Percentiles rank a stretch among this genome's conserved stretches.
These are phyloP conservation scores for Globisporangium iwayamae DNA, from an alignment of 352 stramenopile genomes.

Conservation along the genomic window DNA sequence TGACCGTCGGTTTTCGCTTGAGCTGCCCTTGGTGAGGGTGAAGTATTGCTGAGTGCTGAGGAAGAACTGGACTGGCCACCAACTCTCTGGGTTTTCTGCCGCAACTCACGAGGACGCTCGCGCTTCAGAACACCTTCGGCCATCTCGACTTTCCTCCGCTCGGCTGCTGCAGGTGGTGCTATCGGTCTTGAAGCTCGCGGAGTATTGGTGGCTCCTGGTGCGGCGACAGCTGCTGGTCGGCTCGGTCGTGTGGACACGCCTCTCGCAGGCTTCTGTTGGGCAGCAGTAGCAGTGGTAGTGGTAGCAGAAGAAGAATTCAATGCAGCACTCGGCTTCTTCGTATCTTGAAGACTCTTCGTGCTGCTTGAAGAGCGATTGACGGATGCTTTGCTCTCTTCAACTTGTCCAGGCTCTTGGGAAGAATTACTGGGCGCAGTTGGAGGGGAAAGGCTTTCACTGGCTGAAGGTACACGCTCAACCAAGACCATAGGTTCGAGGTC, in stretches of 20 bases:
- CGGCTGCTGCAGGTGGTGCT: neutral
- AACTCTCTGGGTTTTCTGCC: neutral
- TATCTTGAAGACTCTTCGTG: neutral
- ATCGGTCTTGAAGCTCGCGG: neutral
- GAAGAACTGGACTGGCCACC: neutral
- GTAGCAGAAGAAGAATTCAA: neutral
- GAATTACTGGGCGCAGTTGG: no score
- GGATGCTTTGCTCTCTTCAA: neutral
- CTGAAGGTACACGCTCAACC: neutral
- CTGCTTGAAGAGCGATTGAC: neutral
- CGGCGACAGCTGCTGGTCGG: neutral
- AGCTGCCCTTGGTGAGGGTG: neutral
- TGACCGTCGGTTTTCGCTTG: neutral
- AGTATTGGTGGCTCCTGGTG: neutral
- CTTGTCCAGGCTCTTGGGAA: neutral
- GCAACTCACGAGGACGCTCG: conserved; percentile 14
- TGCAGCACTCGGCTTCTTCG: neutral
- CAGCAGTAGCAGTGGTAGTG: no score
- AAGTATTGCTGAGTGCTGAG: neutral
- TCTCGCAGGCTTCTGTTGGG: neutral
- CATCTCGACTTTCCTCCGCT: neutral
- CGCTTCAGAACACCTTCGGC: conserved; percentile 6
- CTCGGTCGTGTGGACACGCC: neutral
- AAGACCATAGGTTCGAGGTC: neutral
- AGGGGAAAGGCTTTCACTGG: neutral